These are phyloP conservation scores for Hyaloscypha bicolor DNA, from an alignment of 495 filamentous ascomycete species.

Conservation along the genomic window DNA sequence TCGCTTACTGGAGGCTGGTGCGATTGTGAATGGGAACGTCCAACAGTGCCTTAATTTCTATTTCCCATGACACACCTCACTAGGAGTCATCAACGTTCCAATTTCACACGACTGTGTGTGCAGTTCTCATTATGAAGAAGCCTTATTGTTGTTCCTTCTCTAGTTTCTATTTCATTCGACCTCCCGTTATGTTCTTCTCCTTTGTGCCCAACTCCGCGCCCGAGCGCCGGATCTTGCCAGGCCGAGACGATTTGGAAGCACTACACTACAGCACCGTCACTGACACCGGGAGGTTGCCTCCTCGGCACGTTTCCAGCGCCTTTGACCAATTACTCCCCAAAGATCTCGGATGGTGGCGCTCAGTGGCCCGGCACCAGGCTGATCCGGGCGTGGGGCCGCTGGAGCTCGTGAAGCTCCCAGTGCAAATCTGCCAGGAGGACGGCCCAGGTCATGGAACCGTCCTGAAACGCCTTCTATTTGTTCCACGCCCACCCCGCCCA, in stretches of 20 bases:
- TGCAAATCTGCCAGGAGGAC: not conserved
- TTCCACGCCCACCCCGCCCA: not conserved
- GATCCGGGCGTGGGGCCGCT: not conserved
- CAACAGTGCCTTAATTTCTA: too few species aligned
- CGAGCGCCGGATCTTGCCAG: not conserved
- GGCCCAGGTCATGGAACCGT: not conserved
- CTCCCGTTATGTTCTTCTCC: not conserved
- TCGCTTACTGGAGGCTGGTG: too few species aligned
- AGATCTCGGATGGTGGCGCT: not conserved
- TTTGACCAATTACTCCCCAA: not conserved
- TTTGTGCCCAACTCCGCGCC: not conserved
- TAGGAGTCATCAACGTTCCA: too few species aligned
- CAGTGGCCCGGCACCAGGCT: not conserved
- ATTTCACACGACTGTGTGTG: too few species aligned
- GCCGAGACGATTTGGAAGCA: not conserved
- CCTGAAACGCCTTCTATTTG: conserved; percentile 2
- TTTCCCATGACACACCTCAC: too few species aligned
- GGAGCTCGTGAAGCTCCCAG: not conserved
- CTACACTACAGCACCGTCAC: not conserved
- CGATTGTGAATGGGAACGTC: too few species aligned
- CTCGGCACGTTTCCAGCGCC: not conserved
- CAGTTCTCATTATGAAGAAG: too few species aligned
- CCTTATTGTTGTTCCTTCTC: too few species aligned
- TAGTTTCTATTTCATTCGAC: not conserved
- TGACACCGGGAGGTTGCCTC: not conserved